These are phyloP conservation scores for Scleroderma bovista DNA, from an alignment of 768 basidiomycete genomes.

Conservation along the genomic window DNA sequence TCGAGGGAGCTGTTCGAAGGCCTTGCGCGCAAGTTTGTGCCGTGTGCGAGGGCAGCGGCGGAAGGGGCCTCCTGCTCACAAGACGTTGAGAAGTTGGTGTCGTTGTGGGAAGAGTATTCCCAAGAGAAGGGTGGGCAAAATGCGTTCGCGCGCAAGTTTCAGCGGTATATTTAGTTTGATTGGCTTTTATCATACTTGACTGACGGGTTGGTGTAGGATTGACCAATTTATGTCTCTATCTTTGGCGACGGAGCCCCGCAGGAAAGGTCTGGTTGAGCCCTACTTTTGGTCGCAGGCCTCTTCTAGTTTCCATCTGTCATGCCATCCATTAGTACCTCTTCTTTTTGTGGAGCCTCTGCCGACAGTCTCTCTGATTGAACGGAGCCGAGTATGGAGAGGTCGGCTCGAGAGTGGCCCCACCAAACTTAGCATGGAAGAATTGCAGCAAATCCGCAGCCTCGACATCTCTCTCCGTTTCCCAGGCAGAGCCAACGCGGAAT, in stretches of 20 bases:
- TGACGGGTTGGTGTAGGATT: conserved; percentile 36
- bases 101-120: conserved; percentile 52
- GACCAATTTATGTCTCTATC: conserved; percentile 80
- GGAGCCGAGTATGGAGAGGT: conserved; percentile 56
- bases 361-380: conserved; percentile 60
- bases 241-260: conserved; percentile 65
- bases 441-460: conserved; percentile 50
- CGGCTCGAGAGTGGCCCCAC: conserved; percentile 60
- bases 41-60: conserved; percentile 41
- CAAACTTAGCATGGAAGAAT: conserved; percentile 45
- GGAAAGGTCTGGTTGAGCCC: conserved; percentile 72
- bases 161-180: conserved; percentile 41
- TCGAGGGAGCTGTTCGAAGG: conserved; percentile 47
- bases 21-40: conserved; percentile 44
- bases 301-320: conserved; percentile 32
- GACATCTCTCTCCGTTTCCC: conserved; percentile 39
- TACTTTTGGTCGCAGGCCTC: conserved; percentile 60
- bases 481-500: conserved; percentile 10
- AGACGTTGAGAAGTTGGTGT: conserved; percentile 45
- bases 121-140: conserved; percentile 33
- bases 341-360: conserved; percentile 76
- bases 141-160: conserved; percentile 50
- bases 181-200: neutral
- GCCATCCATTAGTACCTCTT: conserved; percentile 54
- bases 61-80: conserved; percentile 37